A percentile compares a stretch with the other conserved stretches of the same genome.
phyloP scores from a whole-genome alignment of 2,329 filamentous ascomycete genomes.

The Leptoxyphium fumago region DNA sequence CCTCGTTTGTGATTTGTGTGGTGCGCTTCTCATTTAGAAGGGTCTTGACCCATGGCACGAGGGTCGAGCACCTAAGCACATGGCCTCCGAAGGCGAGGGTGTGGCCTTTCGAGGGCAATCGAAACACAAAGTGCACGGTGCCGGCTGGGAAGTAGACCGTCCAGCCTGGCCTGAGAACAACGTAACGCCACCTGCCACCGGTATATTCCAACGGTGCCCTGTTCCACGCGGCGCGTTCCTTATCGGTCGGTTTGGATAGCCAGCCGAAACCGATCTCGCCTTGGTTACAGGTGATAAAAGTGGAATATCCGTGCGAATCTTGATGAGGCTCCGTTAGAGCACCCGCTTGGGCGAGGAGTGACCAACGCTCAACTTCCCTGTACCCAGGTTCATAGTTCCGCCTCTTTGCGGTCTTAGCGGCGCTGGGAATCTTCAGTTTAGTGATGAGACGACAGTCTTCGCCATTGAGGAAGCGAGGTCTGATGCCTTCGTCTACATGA shows the following conservation, averaged over 20 bases:
- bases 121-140: conserved; percentile 21
- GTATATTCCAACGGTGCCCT: conserved; percentile 4
- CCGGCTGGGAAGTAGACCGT: conserved; percentile 20
- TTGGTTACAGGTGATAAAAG: conserved; percentile 20
- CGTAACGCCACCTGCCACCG: conserved; percentile 17
- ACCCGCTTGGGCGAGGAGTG: conserved; percentile 18
- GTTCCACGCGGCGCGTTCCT: conserved; percentile 14
- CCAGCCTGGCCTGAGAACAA: conserved; percentile 15
- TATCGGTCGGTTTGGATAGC: conserved; percentile 13
- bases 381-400: conserved; percentile 15
- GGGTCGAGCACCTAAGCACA: conserved; percentile 18
- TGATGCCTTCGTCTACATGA: conserved; percentile 17
- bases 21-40: conserved; percentile 29
- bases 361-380: conserved; percentile 22
- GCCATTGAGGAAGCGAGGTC: conserved; percentile 17
- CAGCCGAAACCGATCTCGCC: conserved; percentile 19
- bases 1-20: conserved; percentile 30
- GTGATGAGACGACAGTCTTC: conserved; percentile 19
- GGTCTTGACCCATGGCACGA: conserved; percentile 30
- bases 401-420: conserved; percentile 12
- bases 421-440: conserved; percentile 15
- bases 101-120: conserved; percentile 14
- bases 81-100: conserved; percentile 21
- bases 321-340: conserved; percentile 20
- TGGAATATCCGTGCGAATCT: conserved; percentile 20